Evolutionary conservation across 257 asterid species (phyloP).

Genomic region (Lycium barbarum): DNA sequence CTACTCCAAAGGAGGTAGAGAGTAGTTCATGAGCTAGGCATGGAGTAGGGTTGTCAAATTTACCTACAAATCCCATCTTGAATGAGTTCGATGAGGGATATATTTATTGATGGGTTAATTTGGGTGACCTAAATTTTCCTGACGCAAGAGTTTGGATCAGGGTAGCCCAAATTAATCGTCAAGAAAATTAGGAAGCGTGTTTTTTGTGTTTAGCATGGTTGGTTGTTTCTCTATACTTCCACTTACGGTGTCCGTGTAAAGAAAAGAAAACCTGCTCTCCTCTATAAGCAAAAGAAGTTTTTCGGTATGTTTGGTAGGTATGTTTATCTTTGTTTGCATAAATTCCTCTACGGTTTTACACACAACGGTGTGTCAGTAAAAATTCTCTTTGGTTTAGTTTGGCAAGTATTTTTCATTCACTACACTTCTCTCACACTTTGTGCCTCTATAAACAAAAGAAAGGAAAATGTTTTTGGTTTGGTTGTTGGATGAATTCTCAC

Average conservation of each 20-base stretch:
- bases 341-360: not conserved
- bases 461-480: not conserved
- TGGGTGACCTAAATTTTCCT: not conserved
- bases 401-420: not conserved
- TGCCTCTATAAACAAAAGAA: not conserved
- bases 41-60: not conserved
- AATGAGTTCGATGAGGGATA: not conserved
- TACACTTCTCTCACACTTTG: not conserved
- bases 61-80: slow-evolving; percentile 8
- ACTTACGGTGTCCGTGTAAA: not conserved
- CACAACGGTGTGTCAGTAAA: not conserved
- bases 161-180: not conserved
- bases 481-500: not conserved
- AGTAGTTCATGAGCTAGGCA: not conserved
- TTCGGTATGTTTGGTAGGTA: not conserved
- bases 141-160: not conserved
- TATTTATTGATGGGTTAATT: slow-evolving; percentile 9
- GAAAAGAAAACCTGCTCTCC: not conserved
- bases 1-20: not conserved
- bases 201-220: not conserved
- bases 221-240: not conserved
- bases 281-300: not conserved
- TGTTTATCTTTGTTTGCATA: not conserved
- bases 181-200: not conserved
- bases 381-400: not conserved